A percentile compares a stretch with the other conserved stretches of the same genome.
These are phyloP conservation scores for Populus tomentosa DNA, from an alignment of 441 rosid genomes.

Conservation along the genomic window DNA sequence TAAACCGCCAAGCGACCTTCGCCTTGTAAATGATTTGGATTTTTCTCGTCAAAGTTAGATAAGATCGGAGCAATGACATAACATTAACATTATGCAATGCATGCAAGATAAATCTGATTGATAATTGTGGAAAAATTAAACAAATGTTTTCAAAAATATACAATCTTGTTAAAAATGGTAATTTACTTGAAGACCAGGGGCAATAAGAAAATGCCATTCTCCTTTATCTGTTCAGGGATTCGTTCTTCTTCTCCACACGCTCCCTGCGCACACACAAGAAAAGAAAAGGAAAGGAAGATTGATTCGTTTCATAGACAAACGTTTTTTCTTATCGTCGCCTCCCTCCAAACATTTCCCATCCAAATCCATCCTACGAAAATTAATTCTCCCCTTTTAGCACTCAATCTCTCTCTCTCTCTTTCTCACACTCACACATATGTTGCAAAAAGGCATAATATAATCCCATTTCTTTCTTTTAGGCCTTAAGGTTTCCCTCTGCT, in stretches of 20 bases:
- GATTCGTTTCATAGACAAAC: not conserved
- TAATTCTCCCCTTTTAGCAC: not conserved
- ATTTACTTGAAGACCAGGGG: slow-evolving; percentile 11
- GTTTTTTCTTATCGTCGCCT: not conserved
- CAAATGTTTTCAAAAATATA: too few species aligned
- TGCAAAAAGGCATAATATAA: not conserved
- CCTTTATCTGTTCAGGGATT: slow-evolving; percentile 9
- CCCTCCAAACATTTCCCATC: not conserved
- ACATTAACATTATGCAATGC: too few species aligned
- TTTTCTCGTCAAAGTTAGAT: too few species aligned
- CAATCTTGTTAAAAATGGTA: slow-evolving; percentile 3
- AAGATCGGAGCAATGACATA: too few species aligned
- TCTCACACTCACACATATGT: too few species aligned
- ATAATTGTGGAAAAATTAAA: too few species aligned
- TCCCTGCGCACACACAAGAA: slow-evolving; percentile 4
- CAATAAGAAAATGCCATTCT: not conserved
- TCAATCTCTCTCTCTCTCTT: too few species aligned
- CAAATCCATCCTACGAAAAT: not conserved
- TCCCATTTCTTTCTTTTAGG: not conserved
- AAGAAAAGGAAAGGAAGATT: not conserved
- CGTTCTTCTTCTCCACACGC: not conserved
- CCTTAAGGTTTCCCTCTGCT: not conserved
- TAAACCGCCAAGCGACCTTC: too few species aligned
- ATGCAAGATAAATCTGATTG: too few species aligned
- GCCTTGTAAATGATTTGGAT: too few species aligned